phyloP scores from a whole-genome alignment of 306 rosid genomes.

The Prunus mume region DNA sequence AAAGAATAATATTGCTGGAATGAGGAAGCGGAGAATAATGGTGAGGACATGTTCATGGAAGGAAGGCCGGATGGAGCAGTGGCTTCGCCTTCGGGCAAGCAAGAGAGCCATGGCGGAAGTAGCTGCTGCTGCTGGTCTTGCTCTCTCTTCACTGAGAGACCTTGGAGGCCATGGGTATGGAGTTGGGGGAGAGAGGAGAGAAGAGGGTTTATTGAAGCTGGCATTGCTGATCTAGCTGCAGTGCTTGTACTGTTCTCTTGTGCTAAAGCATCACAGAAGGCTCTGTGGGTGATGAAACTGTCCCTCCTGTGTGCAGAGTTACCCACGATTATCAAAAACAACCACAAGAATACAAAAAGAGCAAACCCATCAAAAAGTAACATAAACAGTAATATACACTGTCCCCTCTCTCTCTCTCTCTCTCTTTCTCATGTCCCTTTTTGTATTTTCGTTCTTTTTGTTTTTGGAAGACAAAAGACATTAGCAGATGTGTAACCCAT shows the following conservation, averaged over 20 bases:
- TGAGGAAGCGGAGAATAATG: conserved; percentile 14
- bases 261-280: conserved; percentile 80
- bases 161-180: conserved; percentile 30
- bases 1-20: conserved; percentile 16
- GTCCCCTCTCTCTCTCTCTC: not conserved
- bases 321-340: conserved; percentile 5
- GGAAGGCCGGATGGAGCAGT: not conserved
- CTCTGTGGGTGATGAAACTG: conserved; percentile 88
- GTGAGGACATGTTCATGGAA: conserved; percentile 13
- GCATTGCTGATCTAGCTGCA: conserved; percentile 27
- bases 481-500: conserved; percentile 13
- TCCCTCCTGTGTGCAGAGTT: conserved; percentile 56
- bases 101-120: conserved; percentile 22
- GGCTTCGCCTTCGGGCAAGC: not conserved
- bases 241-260: conserved; percentile 43
- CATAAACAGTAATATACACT: not conserved
- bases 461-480: conserved; percentile 5
- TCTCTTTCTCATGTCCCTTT: conserved; percentile 15
- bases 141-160: conserved; percentile 28
- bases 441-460: conserved; percentile 25
- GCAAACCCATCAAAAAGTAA: not conserved
- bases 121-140: conserved; percentile 15
- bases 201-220: conserved; percentile 31
- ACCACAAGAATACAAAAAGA: conserved; percentile 29
- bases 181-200: conserved; percentile 34